A percentile compares a stretch with the other conserved stretches of the same genome.
phyloP scores from a whole-genome alignment of 768 basidiomycete species.

The Naganishia vaughanmartiniae region DNA sequence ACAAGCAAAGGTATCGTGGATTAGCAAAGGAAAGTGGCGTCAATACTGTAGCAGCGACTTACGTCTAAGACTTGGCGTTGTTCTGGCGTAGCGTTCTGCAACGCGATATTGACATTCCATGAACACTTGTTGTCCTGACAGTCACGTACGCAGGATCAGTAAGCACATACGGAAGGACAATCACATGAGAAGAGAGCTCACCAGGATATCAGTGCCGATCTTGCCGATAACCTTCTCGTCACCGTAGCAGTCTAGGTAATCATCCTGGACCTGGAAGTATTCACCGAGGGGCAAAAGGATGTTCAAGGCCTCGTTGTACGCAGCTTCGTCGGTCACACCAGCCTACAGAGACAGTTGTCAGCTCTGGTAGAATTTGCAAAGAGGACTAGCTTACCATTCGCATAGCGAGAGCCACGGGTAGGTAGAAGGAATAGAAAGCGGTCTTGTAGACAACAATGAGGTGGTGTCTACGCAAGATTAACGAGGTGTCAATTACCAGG shows the following conservation, averaged over 20 bases:
- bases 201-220: constrained; percentile 91
- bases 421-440: constrained; percentile 96
- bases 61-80: constrained; percentile 57
- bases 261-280: constrained; percentile 98
- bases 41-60: constrained; percentile 30
- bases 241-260: constrained; percentile 89
- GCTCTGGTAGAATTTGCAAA: background rate
- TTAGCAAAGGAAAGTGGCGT: background rate
- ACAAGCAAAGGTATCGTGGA: constrained; percentile 45
- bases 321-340: constrained; percentile 56
- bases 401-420: constrained; percentile 93
- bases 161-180: background rate
- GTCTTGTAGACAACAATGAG: constrained; percentile 97
- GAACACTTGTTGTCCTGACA: constrained; percentile 88
- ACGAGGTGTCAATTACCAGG: no score
- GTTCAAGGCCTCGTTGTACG: constrained; percentile 70
- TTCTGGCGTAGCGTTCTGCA: constrained; percentile 55
- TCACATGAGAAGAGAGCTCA: constrained; percentile 31
- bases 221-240: constrained; percentile 90
- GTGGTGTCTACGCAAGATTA: constrained; percentile 62
- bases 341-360: constrained; percentile 36
- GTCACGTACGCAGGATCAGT: background rate
- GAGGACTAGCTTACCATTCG: constrained; percentile 55
- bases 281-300: constrained; percentile 91
- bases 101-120: constrained; percentile 89